phyloP scores from a whole-genome alignment of 2,329 filamentous ascomycete species.

The Fusarium nanum region DNA sequence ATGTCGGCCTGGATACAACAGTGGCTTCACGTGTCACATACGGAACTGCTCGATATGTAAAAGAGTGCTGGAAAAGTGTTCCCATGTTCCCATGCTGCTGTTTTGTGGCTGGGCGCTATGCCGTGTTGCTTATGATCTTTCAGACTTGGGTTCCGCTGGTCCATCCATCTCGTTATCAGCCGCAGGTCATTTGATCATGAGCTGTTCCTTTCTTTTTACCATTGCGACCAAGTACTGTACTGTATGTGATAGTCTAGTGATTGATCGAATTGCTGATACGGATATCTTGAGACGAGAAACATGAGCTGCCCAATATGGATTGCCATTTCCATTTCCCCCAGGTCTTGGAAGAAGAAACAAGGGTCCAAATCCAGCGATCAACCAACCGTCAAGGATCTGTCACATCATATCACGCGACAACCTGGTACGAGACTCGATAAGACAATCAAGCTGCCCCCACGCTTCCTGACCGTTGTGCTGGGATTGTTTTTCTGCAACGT shows the following conservation, averaged over 20 bases:
- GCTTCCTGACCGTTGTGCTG: constrained; percentile 31
- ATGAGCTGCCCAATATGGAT: constrained; percentile 35
- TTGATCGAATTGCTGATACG: constrained; percentile 24
- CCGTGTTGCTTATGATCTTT: constrained; percentile 10
- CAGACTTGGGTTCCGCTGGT: constrained; percentile 5
- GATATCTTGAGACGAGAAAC: constrained; percentile 29
- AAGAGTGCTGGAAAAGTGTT: constrained; percentile 25
- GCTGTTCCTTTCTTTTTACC: not conserved
- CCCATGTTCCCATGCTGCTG: constrained; percentile 16
- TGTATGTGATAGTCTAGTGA: not conserved
- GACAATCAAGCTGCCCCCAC: constrained; percentile 30
- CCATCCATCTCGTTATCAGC: constrained; percentile 4
- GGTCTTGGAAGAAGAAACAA: constrained; percentile 34
- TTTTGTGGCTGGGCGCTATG: constrained; percentile 18
- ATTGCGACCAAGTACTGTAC: not conserved
- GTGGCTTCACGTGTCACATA: constrained; percentile 24
- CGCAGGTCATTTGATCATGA: not conserved
- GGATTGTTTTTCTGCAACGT: constrained; percentile 29
- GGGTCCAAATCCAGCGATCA: constrained; percentile 31
- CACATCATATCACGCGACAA: constrained; percentile 44
- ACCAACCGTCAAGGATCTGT: constrained; percentile 9
- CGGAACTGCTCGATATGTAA: constrained; percentile 29
- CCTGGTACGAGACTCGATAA: constrained; percentile 33
- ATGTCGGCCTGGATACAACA: not conserved
- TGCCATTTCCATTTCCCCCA: constrained; percentile 32